Percentiles rank a stretch among this genome's conserved stretches.
phyloP scores from a whole-genome alignment of 805 yeast species.

The Saccharomyces paradoxus region DNA sequence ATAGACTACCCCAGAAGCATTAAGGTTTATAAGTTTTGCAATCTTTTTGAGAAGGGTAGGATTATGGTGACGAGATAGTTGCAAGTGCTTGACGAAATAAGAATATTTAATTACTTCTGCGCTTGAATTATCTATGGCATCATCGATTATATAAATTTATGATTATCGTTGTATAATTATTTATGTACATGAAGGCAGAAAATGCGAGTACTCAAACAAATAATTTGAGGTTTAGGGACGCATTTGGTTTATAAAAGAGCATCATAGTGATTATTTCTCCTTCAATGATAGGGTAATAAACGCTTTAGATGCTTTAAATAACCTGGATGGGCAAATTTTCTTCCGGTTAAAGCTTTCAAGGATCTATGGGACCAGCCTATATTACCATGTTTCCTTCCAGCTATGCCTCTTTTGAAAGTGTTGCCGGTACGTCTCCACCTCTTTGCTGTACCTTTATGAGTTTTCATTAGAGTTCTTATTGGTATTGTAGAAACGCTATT shows the following conservation, averaged over 20 bases:
- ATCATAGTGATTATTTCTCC: background rate
- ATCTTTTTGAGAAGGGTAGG: background rate
- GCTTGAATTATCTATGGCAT: background rate
- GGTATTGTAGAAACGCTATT: slow-evolving; percentile 10
- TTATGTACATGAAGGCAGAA: slow-evolving; percentile 1
- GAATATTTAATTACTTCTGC: too few relatives aligned
- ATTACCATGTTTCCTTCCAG: slow-evolving; percentile 90
- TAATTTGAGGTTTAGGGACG: background rate
- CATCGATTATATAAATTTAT: too few relatives aligned
- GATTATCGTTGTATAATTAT: background rate
- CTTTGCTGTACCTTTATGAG: slow-evolving; percentile 81
- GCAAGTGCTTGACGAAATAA: background rate
- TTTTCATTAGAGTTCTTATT: slow-evolving; percentile 45
- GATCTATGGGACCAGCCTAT: slow-evolving; percentile 72
- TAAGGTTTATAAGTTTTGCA: background rate
- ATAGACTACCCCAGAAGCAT: background rate
- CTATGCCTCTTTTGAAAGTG: slow-evolving; percentile 60
- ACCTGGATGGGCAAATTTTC: slow-evolving; percentile 43
- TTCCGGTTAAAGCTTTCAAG: slow-evolving; percentile 52
- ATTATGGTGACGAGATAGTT: background rate
- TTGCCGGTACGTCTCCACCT: slow-evolving; percentile 73
- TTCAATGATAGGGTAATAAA: slow-evolving; percentile 39
- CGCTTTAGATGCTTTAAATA: slow-evolving; percentile 55
- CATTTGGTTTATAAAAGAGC: background rate
- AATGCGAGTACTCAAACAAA: background rate